phyloP scores from a whole-genome alignment of 805 yeast genomes.

The Ogataea neopini region DNA sequence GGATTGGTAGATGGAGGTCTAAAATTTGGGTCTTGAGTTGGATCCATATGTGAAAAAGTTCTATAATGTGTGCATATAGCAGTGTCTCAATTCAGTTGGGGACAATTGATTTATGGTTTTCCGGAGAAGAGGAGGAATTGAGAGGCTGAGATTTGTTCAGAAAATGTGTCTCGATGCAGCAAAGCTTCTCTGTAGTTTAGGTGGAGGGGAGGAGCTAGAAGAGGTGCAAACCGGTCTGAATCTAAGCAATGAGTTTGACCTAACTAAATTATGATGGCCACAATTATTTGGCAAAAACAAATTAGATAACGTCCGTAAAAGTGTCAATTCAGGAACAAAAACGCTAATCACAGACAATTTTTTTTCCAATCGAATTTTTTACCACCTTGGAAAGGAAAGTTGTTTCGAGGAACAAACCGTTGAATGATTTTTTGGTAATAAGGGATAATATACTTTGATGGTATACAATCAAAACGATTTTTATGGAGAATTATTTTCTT shows the following conservation, averaged over 20 bases:
- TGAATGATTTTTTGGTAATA: background rate
- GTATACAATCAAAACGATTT: too few species aligned
- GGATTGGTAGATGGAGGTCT: conserved; percentile 77
- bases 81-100: background rate
- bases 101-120: background rate
- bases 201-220: background rate
- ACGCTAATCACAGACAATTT: conserved; percentile 3
- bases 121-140: background rate
- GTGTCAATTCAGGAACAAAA: background rate
- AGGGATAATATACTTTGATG: too few species aligned
- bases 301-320: background rate
- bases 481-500: too few species aligned
- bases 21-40: conserved; percentile 87
- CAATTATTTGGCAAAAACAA: background rate
- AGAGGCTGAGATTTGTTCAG: background rate
- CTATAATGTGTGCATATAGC: background rate
- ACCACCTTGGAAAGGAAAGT: background rate
- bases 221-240: background rate
- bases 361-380: conserved; percentile 3
- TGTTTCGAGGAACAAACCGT: background rate
- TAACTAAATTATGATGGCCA: background rate
- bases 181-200: background rate
- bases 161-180: background rate
- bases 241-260: background rate
- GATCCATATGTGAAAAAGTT: conserved; percentile 63